These are phyloP conservation scores for Aureoboletus auriporus DNA, from an alignment of 768 basidiomycete species.

Conservation along the genomic window DNA sequence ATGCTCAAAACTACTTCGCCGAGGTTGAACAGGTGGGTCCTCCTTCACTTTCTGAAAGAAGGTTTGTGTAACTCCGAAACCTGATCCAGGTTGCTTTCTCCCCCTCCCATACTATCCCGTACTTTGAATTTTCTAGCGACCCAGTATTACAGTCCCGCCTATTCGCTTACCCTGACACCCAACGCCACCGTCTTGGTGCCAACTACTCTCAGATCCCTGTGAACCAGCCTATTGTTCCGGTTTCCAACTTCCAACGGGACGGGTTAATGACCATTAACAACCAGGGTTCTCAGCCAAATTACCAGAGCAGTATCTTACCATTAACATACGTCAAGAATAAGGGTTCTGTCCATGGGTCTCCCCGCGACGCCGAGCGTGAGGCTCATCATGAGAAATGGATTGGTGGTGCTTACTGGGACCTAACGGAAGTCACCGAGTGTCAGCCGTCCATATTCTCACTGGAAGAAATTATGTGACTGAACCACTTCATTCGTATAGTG, in stretches of 20 bases:
- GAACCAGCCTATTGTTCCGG: slow-evolving; percentile 69
- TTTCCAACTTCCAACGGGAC: slow-evolving; percentile 92
- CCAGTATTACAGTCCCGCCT: slow-evolving; percentile 92
- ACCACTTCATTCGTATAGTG: slow-evolving; percentile 36
- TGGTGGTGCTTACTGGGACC: slow-evolving; percentile 62
- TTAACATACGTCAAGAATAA: slow-evolving; percentile 56
- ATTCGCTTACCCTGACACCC: slow-evolving; percentile 92
- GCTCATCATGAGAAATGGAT: slow-evolving; percentile 71
- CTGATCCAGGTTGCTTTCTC: slow-evolving; percentile 65
- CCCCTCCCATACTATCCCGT: slow-evolving; percentile 83
- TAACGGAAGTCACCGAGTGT: slow-evolving; percentile 80
- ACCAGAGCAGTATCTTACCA: slow-evolving; percentile 73
- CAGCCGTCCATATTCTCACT: slow-evolving; percentile 27
- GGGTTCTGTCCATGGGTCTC: slow-evolving; percentile 41
- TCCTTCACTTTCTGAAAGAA: slow-evolving; percentile 25
- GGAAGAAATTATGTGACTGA: neutral
- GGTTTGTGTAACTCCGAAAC: slow-evolving; percentile 1
- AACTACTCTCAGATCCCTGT: slow-evolving; percentile 89
- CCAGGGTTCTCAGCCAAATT: slow-evolving; percentile 85
- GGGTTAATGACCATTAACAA: slow-evolving; percentile 65
- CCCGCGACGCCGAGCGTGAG: slow-evolving; percentile 35
- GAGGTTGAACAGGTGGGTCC: slow-evolving; percentile 84
- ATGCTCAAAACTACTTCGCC: slow-evolving; percentile 84
- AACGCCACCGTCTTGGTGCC: slow-evolving; percentile 75
- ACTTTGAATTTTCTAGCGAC: slow-evolving; percentile 87